Percentiles rank a stretch among this genome's conserved stretches.
Conservation (phyloP, 495 filamentous ascomycete genomes). For the Parathielavia appendiculata region DNA sequence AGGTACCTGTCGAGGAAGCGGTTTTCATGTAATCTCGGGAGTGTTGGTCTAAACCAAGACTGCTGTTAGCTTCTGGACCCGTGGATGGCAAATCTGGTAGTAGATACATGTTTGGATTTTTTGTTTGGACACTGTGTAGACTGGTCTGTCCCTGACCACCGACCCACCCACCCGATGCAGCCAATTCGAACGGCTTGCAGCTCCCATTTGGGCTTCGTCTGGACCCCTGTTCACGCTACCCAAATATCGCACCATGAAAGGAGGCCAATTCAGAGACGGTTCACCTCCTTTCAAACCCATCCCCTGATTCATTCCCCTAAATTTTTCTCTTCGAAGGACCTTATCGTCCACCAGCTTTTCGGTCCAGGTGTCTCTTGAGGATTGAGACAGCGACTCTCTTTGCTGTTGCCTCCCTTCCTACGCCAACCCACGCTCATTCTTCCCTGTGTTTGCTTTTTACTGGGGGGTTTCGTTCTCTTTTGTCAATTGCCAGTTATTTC, state of each 20-base stretch:
- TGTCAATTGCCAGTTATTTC: not conserved
- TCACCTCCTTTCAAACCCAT: slow-evolving; percentile 8
- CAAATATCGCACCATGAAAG: slow-evolving; percentile 10
- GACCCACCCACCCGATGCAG: slow-evolving; percentile 10
- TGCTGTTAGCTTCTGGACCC: too few species aligned
- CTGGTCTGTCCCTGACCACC: not conserved
- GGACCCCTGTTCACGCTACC: slow-evolving; percentile 3
- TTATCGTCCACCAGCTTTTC: not conserved
- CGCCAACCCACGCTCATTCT: slow-evolving; percentile 9
- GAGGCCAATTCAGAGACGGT: slow-evolving; percentile 6
- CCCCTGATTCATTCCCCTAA: slow-evolving; percentile 9
- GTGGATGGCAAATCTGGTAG: too few species aligned
- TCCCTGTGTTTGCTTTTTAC: not conserved
- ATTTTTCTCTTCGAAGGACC: not conserved
- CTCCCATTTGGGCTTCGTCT: not conserved
- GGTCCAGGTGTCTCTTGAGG: not conserved
- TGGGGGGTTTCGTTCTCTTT: not conserved
- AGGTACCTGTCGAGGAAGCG: too few species aligned
- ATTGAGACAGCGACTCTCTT: not conserved
- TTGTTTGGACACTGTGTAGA: not conserved
- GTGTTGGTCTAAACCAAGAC: too few species aligned
- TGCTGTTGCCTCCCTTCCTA: not conserved
- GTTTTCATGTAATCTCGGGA: too few species aligned
- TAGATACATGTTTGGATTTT: too few species aligned
- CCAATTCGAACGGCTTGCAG: not conserved